Base-by-base conservation (phyloP, 176 grass and related monocot genomes). In the Hyparrhenia diplandra region DNA sequence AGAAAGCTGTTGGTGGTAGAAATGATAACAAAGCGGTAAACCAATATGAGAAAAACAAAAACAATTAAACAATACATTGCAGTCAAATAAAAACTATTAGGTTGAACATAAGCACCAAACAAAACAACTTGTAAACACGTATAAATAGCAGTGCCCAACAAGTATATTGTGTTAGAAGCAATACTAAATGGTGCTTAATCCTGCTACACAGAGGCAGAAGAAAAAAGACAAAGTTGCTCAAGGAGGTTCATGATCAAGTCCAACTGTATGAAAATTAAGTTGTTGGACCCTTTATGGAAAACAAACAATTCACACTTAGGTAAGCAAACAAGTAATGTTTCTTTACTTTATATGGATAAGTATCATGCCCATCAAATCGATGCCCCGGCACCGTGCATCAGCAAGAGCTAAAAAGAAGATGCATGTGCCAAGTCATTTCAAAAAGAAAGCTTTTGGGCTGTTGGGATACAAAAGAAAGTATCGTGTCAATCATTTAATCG, bases 1-100 rank as follows among this genome's bases (percentile, higher is more conserved):
- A 95, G 80, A 95, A 98, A 55, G 95, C 95, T 98, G 82, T 75
- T 81, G 17, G 17, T 30, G 61, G 54, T 79, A 89, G n/a, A 40
- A 65, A 84, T 17, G 27, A 30, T 5, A 17, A 21, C 29, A 2
- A 13, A 36, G 21, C n/a, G 4, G 3, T 25, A 57, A n/a, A n/a
- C n/a, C n/a, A n/a, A n/a, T n/a, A n/a, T n/a, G n/a, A 64, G 2
- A n/a, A 4, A 66, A 49, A 12, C 11, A 1, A 64, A 39, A 21
- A 2, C 21, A 2, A 13, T 8, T 0, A 69, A 27, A 66, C 21
- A 28, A 75, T 75, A 76, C 13, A 74, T 87, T 39, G 71, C 23
- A 42, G 8, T 74, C 3, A 79, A 64, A 81, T 5, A 32, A 78
- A 37, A 9, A 76, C 39, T 83, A 76, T 29, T 54, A 35, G 39